Evolutionary conservation across 495 filamentous ascomycete genomes (phyloP).

Genomic region (Penicillium paradoxum): DNA sequence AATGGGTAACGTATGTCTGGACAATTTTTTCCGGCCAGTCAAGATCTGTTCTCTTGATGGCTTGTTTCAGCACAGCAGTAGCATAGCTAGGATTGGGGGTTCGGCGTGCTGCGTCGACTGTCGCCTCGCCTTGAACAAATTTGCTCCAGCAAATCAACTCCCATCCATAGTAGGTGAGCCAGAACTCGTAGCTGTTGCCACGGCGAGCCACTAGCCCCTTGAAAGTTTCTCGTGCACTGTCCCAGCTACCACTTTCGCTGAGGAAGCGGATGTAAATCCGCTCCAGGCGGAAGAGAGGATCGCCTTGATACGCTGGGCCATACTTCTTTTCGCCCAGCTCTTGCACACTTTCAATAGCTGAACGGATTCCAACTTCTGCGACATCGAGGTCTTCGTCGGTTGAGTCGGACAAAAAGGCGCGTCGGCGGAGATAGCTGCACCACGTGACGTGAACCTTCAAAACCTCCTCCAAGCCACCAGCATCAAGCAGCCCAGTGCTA

Average conservation of each 20-base stretch:
- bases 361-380: constrained; percentile 82
- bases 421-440: constrained; percentile 85
- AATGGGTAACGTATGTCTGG: constrained; percentile 77
- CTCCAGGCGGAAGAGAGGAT: constrained; percentile 82
- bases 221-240: constrained; percentile 68
- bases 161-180: constrained; percentile 87
- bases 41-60: constrained; percentile 61
- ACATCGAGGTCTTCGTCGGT: constrained; percentile 88
- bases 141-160: constrained; percentile 71
- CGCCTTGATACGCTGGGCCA: constrained; percentile 71
- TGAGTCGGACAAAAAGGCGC: constrained; percentile 69
- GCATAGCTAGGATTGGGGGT: constrained; percentile 57
- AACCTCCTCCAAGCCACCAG: constrained; percentile 73
- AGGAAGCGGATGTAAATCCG: constrained; percentile 88
- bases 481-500: constrained; percentile 68
- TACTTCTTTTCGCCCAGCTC: constrained; percentile 72
- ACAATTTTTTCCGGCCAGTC: constrained; percentile 91
- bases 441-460: constrained; percentile 86
- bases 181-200: constrained; percentile 81
- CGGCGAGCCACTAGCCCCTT: constrained; percentile 61
- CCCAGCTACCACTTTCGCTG: constrained; percentile 66
- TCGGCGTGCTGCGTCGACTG: constrained; percentile 41
- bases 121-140: constrained; percentile 46
- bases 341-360: constrained; percentile 76
- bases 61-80: constrained; percentile 68